A percentile compares a stretch with the other conserved stretches of the same genome.
Conservation (phyloP, 768 basidiomycete genomes). For the Lactarius akahatsu region DNA sequence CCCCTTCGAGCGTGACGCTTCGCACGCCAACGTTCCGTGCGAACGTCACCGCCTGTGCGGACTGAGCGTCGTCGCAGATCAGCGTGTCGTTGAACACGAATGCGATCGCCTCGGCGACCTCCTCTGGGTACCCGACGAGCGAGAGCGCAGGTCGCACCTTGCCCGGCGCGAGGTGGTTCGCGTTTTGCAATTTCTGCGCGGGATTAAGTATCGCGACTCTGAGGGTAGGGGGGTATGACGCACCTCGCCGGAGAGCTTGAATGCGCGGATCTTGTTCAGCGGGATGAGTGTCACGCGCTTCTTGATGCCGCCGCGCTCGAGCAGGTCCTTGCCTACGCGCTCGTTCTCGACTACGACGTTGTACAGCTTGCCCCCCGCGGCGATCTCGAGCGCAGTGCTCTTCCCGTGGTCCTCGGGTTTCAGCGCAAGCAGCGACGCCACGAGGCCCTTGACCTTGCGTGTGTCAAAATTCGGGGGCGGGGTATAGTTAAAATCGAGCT, state of each 20-base stretch:
- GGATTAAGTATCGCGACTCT: background rate
- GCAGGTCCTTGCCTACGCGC: constrained; percentile 77
- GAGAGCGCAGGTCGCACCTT: constrained; percentile 88
- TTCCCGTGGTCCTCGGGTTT: constrained; percentile 67
- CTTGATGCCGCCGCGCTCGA: constrained; percentile 74
- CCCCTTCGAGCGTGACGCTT: constrained; percentile 92
- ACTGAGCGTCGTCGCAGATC: constrained; percentile 83
- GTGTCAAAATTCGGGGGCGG: constrained; percentile 83
- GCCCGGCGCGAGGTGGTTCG: constrained; percentile 68
- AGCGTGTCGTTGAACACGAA: constrained; percentile 94
- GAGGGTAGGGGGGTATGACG: constrained; percentile 12
- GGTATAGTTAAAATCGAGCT: constrained; percentile 81
- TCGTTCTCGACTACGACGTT: constrained; percentile 95
- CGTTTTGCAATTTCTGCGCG: constrained; percentile 71
- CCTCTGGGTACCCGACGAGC: constrained; percentile 76
- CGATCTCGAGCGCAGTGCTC: constrained; percentile 89
- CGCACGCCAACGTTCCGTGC: constrained; percentile 61
- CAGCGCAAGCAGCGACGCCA: constrained; percentile 84
- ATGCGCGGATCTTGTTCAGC: constrained; percentile 82
- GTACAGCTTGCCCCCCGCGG: constrained; percentile 85
- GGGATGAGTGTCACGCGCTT: constrained; percentile 94
- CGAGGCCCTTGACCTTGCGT: constrained; percentile 84
- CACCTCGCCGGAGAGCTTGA: constrained; percentile 52
- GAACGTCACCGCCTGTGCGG: constrained; percentile 90
- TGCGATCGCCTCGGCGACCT: constrained; percentile 84